Percentiles rank a stretch among this genome's conserved stretches.
These are phyloP conservation scores for Trichophyton mentagrophytes DNA, from an alignment of 2,329 filamentous ascomycete species.

Conservation along the genomic window DNA sequence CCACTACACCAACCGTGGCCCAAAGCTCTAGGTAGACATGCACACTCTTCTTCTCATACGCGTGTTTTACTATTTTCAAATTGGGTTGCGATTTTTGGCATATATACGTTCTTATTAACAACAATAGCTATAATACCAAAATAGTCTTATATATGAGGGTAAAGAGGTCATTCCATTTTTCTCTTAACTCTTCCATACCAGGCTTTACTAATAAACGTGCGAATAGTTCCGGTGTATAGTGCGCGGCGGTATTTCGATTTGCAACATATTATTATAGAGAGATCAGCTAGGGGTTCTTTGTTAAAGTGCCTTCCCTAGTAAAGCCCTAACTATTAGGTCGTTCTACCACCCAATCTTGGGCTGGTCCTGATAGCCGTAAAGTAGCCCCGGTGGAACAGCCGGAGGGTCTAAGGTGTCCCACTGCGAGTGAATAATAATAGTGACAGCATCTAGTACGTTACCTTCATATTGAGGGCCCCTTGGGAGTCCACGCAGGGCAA, in stretches of 20 bases:
- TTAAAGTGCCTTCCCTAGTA: background rate
- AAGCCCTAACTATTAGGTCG: background rate
- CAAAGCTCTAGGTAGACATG: constrained; percentile 19
- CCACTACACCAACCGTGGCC: constrained; percentile 24
- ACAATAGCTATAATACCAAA: background rate
- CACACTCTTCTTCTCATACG: background rate
- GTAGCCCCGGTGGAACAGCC: background rate
- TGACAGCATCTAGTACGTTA: too few species aligned
- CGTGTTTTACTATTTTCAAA: background rate
- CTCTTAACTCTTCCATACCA: too few species aligned
- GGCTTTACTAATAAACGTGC: too few species aligned
- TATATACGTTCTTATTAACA: background rate
- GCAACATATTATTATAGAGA: too few species aligned
- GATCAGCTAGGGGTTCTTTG: too few species aligned
- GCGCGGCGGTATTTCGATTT: too few species aligned
- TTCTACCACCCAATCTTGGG: background rate
- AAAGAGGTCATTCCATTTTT: too few species aligned
- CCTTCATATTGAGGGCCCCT: too few species aligned
- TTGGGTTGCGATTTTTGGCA: background rate
- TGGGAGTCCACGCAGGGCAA: too few species aligned
- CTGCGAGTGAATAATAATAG: too few species aligned
- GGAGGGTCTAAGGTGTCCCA: background rate
- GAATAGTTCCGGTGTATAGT: too few species aligned
- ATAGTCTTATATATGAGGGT: too few species aligned
- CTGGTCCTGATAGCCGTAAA: background rate